A percentile compares a stretch with the other conserved stretches of the same genome.
Conservation (phyloP, 805 yeast species). For the Candida tammaniensis region DNA sequence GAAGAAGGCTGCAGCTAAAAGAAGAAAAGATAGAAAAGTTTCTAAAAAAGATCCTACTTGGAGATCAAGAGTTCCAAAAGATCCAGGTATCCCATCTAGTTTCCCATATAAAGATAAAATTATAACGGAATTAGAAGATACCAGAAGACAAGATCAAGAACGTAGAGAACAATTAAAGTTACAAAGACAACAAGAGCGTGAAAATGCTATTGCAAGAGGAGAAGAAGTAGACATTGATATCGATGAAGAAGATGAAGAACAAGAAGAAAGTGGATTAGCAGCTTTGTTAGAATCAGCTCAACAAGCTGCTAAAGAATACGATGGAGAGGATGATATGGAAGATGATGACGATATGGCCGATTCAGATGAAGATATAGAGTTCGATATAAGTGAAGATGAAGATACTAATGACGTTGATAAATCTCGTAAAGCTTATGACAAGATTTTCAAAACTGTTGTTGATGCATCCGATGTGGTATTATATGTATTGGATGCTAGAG, state of each 20-base stretch:
- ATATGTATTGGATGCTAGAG: conserved; percentile 96
- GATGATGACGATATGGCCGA: conserved; percentile 32
- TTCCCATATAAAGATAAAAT: conserved; percentile 93
- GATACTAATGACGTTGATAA: conserved; percentile 41
- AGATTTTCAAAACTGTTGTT: conserved; percentile 88
- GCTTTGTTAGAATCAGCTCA: conserved; percentile 91
- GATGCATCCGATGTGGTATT: conserved; percentile 88
- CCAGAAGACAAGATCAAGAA: conserved; percentile 54
- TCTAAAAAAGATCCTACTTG: conserved; percentile 92
- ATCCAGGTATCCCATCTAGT: conserved; percentile 91
- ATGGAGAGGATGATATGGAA: conserved; percentile 48
- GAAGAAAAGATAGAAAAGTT: conserved; percentile 75
- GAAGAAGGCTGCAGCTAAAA: conserved; percentile 91
- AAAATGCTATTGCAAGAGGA: conserved; percentile 37
- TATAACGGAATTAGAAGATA: conserved; percentile 65
- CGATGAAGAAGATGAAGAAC: conserved; percentile 39
- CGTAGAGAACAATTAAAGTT: conserved; percentile 49
- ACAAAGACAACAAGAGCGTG: conserved; percentile 48
- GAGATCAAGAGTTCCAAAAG: conserved; percentile 81
- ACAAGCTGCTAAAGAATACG: conserved; percentile 74
- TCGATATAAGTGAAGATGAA: conserved; percentile 18
- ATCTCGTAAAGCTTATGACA: conserved; percentile 88
- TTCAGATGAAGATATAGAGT: conserved; percentile 37
- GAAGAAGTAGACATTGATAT: conserved; percentile 35
- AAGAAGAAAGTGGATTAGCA: conserved; percentile 54